These are phyloP conservation scores for Annona squamosa DNA, from an alignment of 164 flowering plant species.

Conservation along the genomic window DNA sequence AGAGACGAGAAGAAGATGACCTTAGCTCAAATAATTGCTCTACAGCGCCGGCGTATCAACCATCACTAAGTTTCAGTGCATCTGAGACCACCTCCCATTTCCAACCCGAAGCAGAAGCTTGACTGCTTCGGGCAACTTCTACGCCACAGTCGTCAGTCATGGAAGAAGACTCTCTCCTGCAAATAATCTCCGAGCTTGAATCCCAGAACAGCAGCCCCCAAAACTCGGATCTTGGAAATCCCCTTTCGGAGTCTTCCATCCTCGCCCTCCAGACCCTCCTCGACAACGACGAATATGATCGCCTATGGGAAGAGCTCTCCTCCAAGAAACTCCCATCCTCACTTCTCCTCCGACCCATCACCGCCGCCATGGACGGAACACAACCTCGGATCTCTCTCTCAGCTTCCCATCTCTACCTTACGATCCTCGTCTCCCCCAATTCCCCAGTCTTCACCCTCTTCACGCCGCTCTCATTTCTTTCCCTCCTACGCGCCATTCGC, in stretches of 20 bases:
- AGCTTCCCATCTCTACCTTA: conserved; percentile 62
- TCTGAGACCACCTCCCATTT: background rate
- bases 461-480: conserved; percentile 66
- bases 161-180: conserved; percentile 42
- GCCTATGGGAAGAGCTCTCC: conserved; percentile 43
- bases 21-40: background rate
- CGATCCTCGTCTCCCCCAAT: conserved; percentile 54
- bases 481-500: conserved; percentile 64
- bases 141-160: conserved; percentile 17
- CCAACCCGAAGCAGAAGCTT: background rate
- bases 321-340: conserved; percentile 40
- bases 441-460: conserved; percentile 82
- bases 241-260: conserved; percentile 47
- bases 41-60: background rate
- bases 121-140: no score
- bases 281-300: conserved; percentile 22
- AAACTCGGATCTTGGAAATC: conserved; percentile 12
- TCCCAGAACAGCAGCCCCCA: conserved; percentile 14
- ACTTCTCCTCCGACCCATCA: conserved; percentile 33
- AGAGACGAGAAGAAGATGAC: no score
- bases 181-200: conserved; percentile 43
- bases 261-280: conserved; percentile 44
- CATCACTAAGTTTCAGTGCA: background rate
- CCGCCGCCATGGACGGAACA: conserved; percentile 58
- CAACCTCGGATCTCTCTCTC: conserved; percentile 29